Conservation (phyloP, 768 basidiomycete species). For the Cantharellus anzutake region DNA sequence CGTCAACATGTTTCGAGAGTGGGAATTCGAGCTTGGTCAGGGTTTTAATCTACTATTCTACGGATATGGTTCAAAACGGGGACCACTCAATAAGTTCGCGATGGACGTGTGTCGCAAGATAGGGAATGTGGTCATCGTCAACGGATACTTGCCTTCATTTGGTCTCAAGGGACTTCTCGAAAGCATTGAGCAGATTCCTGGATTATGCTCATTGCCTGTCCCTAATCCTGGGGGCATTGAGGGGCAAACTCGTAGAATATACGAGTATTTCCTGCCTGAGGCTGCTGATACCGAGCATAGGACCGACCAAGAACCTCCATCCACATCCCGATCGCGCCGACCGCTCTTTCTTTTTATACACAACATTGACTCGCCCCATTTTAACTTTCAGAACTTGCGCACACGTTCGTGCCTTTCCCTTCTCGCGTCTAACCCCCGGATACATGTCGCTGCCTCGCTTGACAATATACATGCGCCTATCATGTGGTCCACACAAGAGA, state of each 20-base stretch:
- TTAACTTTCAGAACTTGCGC: constrained; percentile 39
- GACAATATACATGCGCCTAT: constrained; percentile 75
- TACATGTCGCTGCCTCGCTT: constrained; percentile 70
- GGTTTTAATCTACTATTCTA: constrained; percentile 83
- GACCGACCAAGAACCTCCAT: background rate
- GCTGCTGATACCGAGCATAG: no score
- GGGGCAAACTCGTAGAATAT: constrained; percentile 42
- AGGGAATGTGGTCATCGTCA: constrained; percentile 60
- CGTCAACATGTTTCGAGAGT: constrained; percentile 15
- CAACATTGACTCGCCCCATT: constrained; percentile 56
- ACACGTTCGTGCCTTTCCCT: constrained; percentile 47
- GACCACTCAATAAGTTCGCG: constrained; percentile 57
- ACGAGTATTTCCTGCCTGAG: constrained; percentile 33
- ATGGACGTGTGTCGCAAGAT: constrained; percentile 29
- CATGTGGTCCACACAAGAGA: constrained; percentile 62
- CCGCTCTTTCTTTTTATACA: constrained; percentile 69
- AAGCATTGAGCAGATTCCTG: constrained; percentile 30
- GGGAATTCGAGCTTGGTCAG: constrained; percentile 42
- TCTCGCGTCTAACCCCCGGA: constrained; percentile 50
- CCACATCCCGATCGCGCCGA: constrained; percentile 15
- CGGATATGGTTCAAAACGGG: constrained; percentile 77
- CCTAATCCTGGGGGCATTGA: constrained; percentile 27
- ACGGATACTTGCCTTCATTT: constrained; percentile 57
- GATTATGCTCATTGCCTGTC: constrained; percentile 7
- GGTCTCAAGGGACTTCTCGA: constrained; percentile 46